A percentile compares a stretch with the other conserved stretches of the same genome.
Conservation (phyloP, 192 early-diverging fungal species). For the Coemansia sp. region DNA sequence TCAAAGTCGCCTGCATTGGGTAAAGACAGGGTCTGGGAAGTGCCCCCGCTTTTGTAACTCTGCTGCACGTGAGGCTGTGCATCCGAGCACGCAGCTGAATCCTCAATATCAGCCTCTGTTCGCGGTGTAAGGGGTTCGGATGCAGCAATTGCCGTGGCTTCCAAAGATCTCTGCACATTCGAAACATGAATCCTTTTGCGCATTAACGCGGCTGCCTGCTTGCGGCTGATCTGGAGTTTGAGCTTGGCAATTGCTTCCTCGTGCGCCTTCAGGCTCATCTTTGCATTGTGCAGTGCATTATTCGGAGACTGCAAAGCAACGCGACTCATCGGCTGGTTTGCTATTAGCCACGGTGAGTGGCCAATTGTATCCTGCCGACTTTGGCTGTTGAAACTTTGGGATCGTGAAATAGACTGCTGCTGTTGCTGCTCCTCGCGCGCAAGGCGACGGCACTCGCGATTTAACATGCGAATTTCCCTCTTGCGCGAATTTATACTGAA, state of each 20-base stretch:
- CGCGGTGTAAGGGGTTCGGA: slow-evolving; percentile 8
- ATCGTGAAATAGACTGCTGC: not conserved
- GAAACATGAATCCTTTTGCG: slow-evolving; percentile 26
- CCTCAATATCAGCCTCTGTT: not conserved
- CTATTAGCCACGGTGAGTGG: not conserved
- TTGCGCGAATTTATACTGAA: not conserved
- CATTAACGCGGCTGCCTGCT: slow-evolving; percentile 26
- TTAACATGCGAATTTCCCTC: slow-evolving; percentile 14
- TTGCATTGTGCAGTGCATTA: slow-evolving; percentile 20
- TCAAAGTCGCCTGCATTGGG: not conserved
- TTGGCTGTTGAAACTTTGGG: not conserved
- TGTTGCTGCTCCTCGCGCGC: slow-evolving; percentile 6
- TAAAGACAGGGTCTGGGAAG: not conserved
- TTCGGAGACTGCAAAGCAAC: not conserved
- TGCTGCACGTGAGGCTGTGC: not conserved
- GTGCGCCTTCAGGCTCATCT: slow-evolving; percentile 23
- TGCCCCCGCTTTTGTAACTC: not conserved
- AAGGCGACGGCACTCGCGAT: slow-evolving; percentile 17
- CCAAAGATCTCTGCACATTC: slow-evolving; percentile 1
- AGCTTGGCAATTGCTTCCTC: slow-evolving; percentile 42
- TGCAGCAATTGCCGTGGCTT: not conserved
- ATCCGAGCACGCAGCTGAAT: not conserved
- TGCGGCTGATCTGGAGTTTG: slow-evolving; percentile 37
- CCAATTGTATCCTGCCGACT: not conserved
- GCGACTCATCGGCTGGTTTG: not conserved